Base-by-base conservation (phyloP, 371 early-diverging fungal genomes). In the Circinella umbellata region DNA sequence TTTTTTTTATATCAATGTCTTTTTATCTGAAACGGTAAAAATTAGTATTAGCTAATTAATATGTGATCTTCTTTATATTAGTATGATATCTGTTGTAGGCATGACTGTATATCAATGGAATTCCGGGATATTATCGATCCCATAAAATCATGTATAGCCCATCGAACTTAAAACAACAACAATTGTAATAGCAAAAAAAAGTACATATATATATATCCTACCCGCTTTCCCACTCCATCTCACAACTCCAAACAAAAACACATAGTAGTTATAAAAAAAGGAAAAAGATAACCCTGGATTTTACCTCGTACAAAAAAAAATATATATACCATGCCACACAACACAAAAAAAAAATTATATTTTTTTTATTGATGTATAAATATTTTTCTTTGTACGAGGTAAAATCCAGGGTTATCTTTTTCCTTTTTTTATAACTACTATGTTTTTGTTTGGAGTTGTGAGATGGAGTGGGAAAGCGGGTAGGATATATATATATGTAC, bases 41-140 rank as follows among this genome's bases (percentile, higher is more conserved):
- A 9, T 42, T 42, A 9, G 6, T 42, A 9, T 3, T 1, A 3
- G 3, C 6, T 42, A 11, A 42, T 42, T 42, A 6, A 42, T 42
- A 9, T 42, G 6, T 42, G 9, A 9, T 42, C 11, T 42, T 42
- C 3, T 42, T 42, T 27, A 35, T 34, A 59, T 39, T 47, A 63
- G 63, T 14, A 63, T 80, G 77, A 42, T 76, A n/a, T 78, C 69
- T 66, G 77, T 81, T 6, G 70, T 68, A 15, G 66, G 70, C 17
- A 66, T 73, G 46, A 81, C 81, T 13, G 38, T 81, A 17, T 63
- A 61, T 39, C 80, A 84, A 62, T 84, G 84, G 84, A 81, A 81
- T 54, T 78, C 81, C 7, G 74, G 77, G 84, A 78, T 48, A 63
- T 74, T 38, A 61, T 76, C 4, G 84, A 84, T 69, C 84, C 84